Evolutionary conservation across 805 yeast genomes (phyloP).

Genomic region (Wickerhamiella lipophila): DNA sequence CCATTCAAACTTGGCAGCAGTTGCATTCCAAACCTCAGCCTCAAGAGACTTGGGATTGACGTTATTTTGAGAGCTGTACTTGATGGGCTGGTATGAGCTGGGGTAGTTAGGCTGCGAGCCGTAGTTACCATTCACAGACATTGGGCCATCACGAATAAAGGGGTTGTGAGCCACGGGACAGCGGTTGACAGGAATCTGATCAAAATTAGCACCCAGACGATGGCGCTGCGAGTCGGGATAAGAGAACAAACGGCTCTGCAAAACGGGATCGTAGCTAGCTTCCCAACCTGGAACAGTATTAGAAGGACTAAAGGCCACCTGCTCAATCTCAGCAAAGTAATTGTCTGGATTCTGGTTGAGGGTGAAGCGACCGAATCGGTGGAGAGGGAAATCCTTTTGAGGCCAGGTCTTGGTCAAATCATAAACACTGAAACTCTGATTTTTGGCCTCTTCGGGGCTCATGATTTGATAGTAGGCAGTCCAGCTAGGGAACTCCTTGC

Average conservation of each 20-base stretch:
- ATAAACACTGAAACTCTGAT: constrained; percentile 36
- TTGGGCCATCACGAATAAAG: constrained; percentile 51
- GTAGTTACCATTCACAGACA: constrained; percentile 36
- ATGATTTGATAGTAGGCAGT: constrained; percentile 46
- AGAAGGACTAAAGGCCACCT: constrained; percentile 57
- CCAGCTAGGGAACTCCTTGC: constrained; percentile 41
- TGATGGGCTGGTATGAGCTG: constrained; percentile 31
- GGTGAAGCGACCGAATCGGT: constrained; percentile 42
- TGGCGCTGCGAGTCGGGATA: constrained; percentile 68
- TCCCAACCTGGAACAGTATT: constrained; percentile 66
- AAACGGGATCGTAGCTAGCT: constrained; percentile 64
- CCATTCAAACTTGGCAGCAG: constrained; percentile 85
- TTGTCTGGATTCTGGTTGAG: constrained; percentile 45
- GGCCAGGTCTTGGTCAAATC: constrained; percentile 52
- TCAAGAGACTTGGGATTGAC: constrained; percentile 25
- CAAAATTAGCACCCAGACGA: constrained; percentile 58
- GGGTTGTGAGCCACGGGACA: constrained; percentile 41
- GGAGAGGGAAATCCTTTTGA: constrained; percentile 41
- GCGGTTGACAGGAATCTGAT: constrained; percentile 51
- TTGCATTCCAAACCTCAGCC: constrained; percentile 72
- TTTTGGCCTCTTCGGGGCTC: constrained; percentile 44
- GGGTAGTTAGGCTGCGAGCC: constrained; percentile 42
- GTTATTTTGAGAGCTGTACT: constrained; percentile 21
- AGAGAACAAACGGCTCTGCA: constrained; percentile 64
- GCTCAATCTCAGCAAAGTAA: constrained; percentile 40